Base-by-base conservation (phyloP, 768 basidiomycete genomes). In the Naganishia kalamii region DNA sequence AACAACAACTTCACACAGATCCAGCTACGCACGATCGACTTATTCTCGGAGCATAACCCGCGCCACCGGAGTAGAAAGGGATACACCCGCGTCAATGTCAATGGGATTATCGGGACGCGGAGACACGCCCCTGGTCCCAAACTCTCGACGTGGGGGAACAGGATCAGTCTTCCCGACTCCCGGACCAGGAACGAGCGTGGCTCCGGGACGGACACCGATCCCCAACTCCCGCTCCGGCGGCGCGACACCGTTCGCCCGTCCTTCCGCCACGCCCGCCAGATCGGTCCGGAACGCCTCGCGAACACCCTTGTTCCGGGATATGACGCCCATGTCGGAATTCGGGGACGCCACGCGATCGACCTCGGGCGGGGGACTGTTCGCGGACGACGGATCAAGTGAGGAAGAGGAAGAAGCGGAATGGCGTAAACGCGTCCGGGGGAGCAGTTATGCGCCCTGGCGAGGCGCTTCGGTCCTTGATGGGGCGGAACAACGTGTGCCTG, bases 1-100 rank as follows among this genome's bases (percentile, higher is more conserved):
- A 1, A 65, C 70, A 1, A 57, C 71, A 12, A 63, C 66, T 0
- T 35, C 71, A 12, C 73, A 75, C 49, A 70, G 71, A 29, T 72
- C 75, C 2, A 70, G 73, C 13, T 72, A 72, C 17, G 66, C 71
- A 8, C 70, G 77, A 21, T 78, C 77, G 3, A 67, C 73, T 2
- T 68, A 72, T 32, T 78, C 74, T 13, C 70, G 77, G 6, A 72
- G 73, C 13, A 61, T 62, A 40, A 59, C 66, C 19, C 62, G 60
- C n/a, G 63, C 60, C 2, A 51, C 67, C 13, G 57, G 62, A 4
- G 70, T 40, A 33, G 37, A 25, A 21, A 33, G 32, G 21, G 23
- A 23, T 19, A 37, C n/a, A 19, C 69, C 69, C 48, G 68, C 72
- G 17, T 68, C 72, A 3, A 65, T 67, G 11, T 70, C 70, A 7